Percentiles rank a stretch among this genome's conserved stretches.
Evolutionary conservation across 177 flowering plant genomes (phyloP).

Genomic region (Vitis hybrid): DNA sequence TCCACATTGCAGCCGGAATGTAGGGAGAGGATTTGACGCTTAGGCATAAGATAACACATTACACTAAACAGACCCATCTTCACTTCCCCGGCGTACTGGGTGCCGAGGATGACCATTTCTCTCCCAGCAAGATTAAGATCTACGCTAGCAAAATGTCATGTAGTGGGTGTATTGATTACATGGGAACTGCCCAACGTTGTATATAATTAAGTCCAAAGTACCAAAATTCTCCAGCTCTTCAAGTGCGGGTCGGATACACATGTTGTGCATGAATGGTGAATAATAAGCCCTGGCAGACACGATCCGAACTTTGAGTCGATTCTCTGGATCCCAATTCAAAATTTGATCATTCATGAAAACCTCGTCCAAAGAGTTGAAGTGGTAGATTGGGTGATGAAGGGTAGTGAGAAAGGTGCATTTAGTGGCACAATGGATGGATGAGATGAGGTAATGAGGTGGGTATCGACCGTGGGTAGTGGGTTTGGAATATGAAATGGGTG

Average conservation of each 20-base stretch:
- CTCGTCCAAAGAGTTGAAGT: constrained; percentile 22
- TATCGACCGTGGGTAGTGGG: too few relatives aligned
- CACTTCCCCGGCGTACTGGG: constrained; percentile 99
- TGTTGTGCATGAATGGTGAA: constrained; percentile 98
- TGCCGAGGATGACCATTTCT: constrained; percentile 99
- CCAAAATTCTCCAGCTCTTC: constrained; percentile 98
- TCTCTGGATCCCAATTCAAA: constrained; percentile 93
- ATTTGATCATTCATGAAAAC: constrained; percentile 95
- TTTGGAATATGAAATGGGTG: too few relatives aligned
- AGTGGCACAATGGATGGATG: too few relatives aligned
- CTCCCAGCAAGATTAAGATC: constrained; percentile 84
- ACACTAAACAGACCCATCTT: constrained; percentile 95
- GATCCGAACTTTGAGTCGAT: constrained; percentile 88
- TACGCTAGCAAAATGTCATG: constrained; percentile 99
- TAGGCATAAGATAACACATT: constrained; percentile 99
- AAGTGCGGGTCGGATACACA: constrained; percentile 98
- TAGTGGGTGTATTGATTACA: constrained; percentile 97
- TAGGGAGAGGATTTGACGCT: constrained; percentile 87
- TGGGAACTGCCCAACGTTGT: constrained; percentile 98
- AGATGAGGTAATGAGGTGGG: too few relatives aligned
- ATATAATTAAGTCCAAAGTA: constrained; percentile 97
- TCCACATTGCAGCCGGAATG: constrained; percentile 99
- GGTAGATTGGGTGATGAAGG: too few relatives aligned
- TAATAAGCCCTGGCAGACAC: constrained; percentile 98
- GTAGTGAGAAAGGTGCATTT: too few relatives aligned